Base-by-base conservation (phyloP, 192 early-diverging fungal species). In the Allomyces arbusculus region DNA sequence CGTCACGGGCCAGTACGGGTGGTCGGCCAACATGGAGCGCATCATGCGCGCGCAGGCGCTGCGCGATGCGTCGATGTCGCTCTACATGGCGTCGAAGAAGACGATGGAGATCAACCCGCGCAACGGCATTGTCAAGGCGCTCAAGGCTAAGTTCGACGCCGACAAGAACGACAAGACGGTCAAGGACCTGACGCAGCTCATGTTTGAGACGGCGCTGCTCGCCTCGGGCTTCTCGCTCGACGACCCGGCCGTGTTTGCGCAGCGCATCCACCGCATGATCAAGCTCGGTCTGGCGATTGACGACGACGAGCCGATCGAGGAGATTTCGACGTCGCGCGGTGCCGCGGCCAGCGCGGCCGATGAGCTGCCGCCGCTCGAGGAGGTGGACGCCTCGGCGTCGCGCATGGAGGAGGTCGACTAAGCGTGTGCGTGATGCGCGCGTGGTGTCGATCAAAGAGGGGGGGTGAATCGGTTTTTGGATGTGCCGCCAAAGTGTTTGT, bases 11-110 rank as follows among this genome's bases (percentile, higher is more conserved):
- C 92, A 97, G 79, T 95, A 88, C 73, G 96, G 94, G 67, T 99
- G 95, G 95, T 95, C 95, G 58, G 95, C 94, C 72, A 99, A 97
- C 89, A 97, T 99, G 94, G 97, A 99, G 82, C 92, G 97, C 84
- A 97, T 99, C 89, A 99, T 99, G 97, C 96, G 94, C 84, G 92
- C 97, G 64, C 97, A 99, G 81, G 95, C 97, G 61, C 87, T 98
- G 76, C 90, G 94, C 78, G 94, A 99, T 80, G 88, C 88, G 58
- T 90, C 88, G 72, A 97, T 97, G 96, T 90, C 91, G 65, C 81
- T 88, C n/a, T 99, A 97, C 90, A 99, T 99, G 96, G 91, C 91
- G 44, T 91, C 89, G 75, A 99, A 99, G 89, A 95, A 96, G 86
- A 96, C 92, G 63, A 82, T 99, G 71, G 96, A 97, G 80, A 79